Base-by-base conservation (phyloP, 345 rosid species). In the Microcos paniculata region DNA sequence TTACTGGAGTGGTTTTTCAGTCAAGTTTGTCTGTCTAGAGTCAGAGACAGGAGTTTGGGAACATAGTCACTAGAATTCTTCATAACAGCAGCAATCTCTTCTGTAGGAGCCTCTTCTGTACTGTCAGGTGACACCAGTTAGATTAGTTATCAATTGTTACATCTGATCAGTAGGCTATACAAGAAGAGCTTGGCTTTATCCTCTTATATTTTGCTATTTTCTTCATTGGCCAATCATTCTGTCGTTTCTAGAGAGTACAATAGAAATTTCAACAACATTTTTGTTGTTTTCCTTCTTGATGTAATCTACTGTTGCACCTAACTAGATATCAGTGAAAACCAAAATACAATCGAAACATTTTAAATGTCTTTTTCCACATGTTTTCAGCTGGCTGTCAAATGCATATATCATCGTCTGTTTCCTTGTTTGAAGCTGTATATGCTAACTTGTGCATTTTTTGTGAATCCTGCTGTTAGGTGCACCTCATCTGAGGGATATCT, bases 401-500 rank as follows among this genome's bases (percentile, higher is more conserved):
- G 40, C 38, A 15, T 67, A 45, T 35, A 35, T 46, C 16, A 45
- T 12, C 24, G 16, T 48, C 46, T 28, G 14, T 68, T 49, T 68
- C 72, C 11, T 24, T 3, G 11, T 30, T 13, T 30, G 42, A 69
- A 69, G 10, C 30, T 18, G 16, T 69, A 23, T 5, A 0, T 6
- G n/a, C 57, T 49, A 69, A 69, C 30, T 30, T 28, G 4, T 48
- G 72, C 42, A 0, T 45, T 0, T 28, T 13, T 67, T 78, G 48
- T 70, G 61, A 31, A 72, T 77, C 59, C 68, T 75, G 24, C 18
- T 62, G 78, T 43, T 70, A 95, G 99, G 97, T 69, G 78, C 85
- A 33, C 78, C 85, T 53, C 98, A 93, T 88, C 85, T 91, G 46
- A 90, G 87, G 84, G 94, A 91, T 73, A 79, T 96, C 77, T 96